Conservation (phyloP, 225 moss, liverwort and hornwort species). For the Straminergon stramineum region DNA sequence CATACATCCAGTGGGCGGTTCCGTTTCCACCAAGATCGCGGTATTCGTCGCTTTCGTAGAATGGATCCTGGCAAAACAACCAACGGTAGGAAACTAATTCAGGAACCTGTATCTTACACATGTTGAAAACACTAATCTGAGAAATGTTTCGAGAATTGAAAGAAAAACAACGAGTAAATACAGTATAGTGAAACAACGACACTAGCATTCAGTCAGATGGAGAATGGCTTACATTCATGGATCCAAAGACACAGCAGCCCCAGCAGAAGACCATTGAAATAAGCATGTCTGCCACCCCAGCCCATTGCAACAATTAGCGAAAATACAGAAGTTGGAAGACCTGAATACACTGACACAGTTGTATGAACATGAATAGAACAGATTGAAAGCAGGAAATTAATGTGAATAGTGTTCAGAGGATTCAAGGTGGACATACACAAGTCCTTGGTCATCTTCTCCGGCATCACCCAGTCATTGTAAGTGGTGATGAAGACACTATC, state of each 20-base stretch:
- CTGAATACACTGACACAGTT: not conserved
- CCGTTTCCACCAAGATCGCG: constrained; percentile 80
- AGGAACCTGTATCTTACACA: not conserved
- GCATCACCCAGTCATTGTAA: constrained; percentile 45
- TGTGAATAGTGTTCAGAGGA: not conserved
- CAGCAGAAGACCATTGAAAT: constrained; percentile 72
- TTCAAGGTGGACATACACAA: constrained; percentile 25
- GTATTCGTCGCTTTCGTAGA: constrained; percentile 79
- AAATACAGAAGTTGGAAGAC: not conserved
- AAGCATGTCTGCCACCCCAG: constrained; percentile 44
- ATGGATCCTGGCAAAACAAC: constrained; percentile 46
- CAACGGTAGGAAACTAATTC: not conserved
- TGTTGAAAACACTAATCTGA: not conserved
- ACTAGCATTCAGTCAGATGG: not conserved
- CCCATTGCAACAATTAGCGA: not conserved
- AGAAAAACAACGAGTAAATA: not conserved
- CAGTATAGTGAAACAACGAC: not conserved
- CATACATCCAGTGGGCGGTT: constrained; percentile 80
- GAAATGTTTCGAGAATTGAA: not conserved
- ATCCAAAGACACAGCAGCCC: constrained; percentile 99
- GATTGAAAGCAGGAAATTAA: not conserved
- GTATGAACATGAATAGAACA: not conserved
- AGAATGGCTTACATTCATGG: constrained; percentile 60
- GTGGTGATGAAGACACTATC: constrained; percentile 24
- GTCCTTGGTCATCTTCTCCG: constrained; percentile 40